Evolutionary conservation across 805 yeast species (phyloP).

Genomic region (Yueomyces sinensis): DNA sequence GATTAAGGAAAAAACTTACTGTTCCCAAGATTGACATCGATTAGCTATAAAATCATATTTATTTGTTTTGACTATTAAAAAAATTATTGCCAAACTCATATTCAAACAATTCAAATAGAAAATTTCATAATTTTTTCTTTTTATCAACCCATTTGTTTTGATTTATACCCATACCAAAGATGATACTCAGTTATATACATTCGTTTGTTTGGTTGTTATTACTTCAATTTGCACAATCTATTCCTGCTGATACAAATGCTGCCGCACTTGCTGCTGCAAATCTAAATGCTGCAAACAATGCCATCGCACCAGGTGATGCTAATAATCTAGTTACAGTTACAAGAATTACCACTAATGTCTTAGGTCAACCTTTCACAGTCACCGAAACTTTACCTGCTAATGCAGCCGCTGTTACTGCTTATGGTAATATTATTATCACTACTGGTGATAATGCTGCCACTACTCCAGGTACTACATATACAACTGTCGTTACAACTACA

Average conservation of each 20-base stretch:
- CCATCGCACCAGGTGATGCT: background rate
- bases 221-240: background rate
- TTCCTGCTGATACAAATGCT: background rate
- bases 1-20: no score
- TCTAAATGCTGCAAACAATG: no score
- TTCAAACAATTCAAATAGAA: no score
- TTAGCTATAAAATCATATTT: no score
- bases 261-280: no score
- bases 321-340: background rate
- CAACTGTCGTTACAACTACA: slow-evolving; percentile 2
- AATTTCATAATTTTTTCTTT: no score
- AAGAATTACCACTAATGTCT: background rate
- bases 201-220: background rate
- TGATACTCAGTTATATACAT: background rate
- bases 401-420: background rate
- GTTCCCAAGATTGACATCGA: no score
- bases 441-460: slow-evolving; percentile 7
- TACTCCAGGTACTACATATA: slow-evolving; percentile 4
- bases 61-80: no score
- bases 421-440: slow-evolving; percentile 1
- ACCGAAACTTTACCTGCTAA: background rate
- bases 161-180: background rate
- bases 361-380: background rate
- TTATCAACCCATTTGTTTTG: background rate
- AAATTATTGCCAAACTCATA: no score